Evolutionary conservation across 139 green algal genomes (phyloP).

Genomic region (Micractinium conductrix): DNA sequence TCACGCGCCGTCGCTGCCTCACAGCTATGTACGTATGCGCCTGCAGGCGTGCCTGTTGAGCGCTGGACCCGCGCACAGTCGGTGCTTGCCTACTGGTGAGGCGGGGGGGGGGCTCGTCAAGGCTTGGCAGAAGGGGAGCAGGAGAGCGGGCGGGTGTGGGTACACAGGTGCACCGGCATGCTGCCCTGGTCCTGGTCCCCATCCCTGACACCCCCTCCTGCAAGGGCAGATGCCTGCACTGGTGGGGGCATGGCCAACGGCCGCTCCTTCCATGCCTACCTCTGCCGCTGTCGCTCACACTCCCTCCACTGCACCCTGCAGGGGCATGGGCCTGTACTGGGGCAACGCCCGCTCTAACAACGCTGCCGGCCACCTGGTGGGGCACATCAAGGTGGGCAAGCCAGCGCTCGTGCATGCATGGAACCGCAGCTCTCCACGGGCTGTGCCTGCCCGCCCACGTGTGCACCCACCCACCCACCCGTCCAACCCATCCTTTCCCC

Average conservation of each 20-base stretch:
- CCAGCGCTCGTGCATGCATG: no score
- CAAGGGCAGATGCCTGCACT: no score
- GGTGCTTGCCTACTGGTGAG: constrained; percentile 42
- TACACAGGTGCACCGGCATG: background rate
- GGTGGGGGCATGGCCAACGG: no score
- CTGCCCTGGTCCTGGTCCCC: no score
- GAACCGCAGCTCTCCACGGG: no score
- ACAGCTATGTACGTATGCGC: no score
- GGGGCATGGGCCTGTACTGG: constrained; percentile 64
- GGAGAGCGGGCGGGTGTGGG: background rate
- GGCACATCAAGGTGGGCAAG: constrained; percentile 57
- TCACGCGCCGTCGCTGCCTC: no score
- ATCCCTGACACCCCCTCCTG: no score
- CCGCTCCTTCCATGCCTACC: background rate
- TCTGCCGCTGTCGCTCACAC: no score
- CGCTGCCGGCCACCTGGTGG: constrained; percentile 64
- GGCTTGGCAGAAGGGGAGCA: background rate
- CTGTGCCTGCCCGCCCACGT: background rate
- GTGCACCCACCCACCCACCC: background rate
- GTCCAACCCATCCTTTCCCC: background rate
- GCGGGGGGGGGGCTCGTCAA: background rate
- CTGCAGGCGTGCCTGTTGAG: constrained; percentile 65
- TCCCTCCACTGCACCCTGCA: no score
- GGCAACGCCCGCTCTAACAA: constrained; percentile 62
- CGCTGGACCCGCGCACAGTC: constrained; percentile 50